These are phyloP conservation scores for Cercospora nicotianae DNA, from an alignment of 2,329 filamentous ascomycete species.

Conservation along the genomic window DNA sequence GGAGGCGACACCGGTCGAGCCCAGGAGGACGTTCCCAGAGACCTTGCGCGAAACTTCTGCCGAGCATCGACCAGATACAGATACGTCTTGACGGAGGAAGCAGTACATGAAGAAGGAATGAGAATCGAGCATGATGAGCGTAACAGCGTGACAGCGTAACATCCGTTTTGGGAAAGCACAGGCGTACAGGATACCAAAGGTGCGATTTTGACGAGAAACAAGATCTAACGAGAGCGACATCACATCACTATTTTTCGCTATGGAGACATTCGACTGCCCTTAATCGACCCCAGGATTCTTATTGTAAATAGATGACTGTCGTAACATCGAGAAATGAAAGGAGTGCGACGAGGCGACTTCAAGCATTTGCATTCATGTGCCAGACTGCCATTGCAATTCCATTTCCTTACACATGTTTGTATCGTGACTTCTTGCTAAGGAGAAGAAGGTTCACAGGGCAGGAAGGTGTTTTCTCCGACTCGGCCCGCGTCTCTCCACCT, in stretches of 20 bases:
- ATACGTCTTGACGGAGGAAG: background rate
- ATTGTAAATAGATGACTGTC: background rate
- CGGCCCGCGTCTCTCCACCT: background rate
- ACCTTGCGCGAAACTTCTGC: constrained; percentile 19
- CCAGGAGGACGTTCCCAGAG: constrained; percentile 19
- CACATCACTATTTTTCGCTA: background rate
- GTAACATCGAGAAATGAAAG: background rate
- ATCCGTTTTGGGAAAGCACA: background rate
- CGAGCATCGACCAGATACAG: constrained; percentile 14
- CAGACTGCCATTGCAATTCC: background rate
- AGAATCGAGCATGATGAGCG: background rate
- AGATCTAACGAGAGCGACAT: constrained; percentile 23
- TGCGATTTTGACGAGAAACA: constrained; percentile 16
- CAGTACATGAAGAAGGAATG: background rate
- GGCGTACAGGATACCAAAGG: background rate
- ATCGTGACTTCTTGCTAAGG: background rate
- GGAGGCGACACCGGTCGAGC: constrained; percentile 38
- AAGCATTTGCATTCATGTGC: background rate
- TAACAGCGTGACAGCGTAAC: background rate
- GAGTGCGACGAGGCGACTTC: background rate
- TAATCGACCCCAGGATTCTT: background rate
- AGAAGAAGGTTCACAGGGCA: background rate
- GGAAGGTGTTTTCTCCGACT: background rate
- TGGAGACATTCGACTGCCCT: background rate
- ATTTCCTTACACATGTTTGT: background rate